These are phyloP conservation scores for Erucastrum elatum DNA, from an alignment of 345 rosid species.

Conservation along the genomic window DNA sequence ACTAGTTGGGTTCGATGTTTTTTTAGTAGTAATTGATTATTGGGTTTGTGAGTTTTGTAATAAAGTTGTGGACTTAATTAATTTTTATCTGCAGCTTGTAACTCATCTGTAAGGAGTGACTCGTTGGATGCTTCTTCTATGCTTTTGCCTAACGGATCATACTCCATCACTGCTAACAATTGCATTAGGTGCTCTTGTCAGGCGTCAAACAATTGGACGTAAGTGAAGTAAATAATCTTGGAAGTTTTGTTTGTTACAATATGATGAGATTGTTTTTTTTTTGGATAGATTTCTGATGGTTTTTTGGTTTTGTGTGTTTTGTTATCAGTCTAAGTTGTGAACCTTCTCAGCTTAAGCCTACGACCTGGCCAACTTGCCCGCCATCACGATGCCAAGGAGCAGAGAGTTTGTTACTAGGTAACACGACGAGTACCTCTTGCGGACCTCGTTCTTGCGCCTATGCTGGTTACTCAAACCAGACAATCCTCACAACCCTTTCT, in stretches of 20 bases:
- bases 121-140: conserved; percentile 51
- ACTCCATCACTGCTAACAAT: conserved; percentile 55
- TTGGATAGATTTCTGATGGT: conserved; percentile 1
- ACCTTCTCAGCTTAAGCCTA: conserved; percentile 43
- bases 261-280: background rate
- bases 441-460: conserved; percentile 56
- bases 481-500: conserved; percentile 45
- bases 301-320: background rate
- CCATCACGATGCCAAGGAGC: conserved; percentile 53
- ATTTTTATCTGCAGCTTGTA: conserved; percentile 57
- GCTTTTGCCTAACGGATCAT: conserved; percentile 55
- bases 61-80: background rate
- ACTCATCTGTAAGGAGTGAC: conserved; percentile 48
- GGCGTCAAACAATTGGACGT: conserved; percentile 67
- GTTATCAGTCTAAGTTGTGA: conserved; percentile 66
- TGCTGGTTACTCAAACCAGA: conserved; percentile 54
- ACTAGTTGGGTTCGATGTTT: background rate
- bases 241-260: background rate
- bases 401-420: conserved; percentile 43
- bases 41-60: background rate
- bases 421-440: conserved; percentile 45
- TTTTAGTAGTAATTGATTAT: background rate
- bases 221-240: conserved; percentile 29
- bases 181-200: conserved; percentile 69
- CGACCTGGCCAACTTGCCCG: conserved; percentile 53